Conservation (phyloP, 2,329 filamentous ascomycete species). For the Neofusicoccum cordaticola region DNA sequence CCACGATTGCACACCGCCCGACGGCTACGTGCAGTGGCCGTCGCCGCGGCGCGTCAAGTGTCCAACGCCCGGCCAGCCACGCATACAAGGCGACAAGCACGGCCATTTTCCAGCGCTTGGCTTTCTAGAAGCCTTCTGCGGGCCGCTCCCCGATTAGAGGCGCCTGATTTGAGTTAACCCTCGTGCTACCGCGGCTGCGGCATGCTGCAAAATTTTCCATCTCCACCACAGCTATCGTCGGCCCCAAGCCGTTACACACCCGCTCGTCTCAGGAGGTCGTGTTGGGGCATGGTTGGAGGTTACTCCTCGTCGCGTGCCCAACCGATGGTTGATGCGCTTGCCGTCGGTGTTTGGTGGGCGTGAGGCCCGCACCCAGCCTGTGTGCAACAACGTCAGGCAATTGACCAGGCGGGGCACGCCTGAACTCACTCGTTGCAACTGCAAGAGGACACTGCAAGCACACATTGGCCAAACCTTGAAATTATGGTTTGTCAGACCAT, state of each 20-base stretch:
- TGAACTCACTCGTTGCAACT: not conserved
- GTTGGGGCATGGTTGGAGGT: not conserved
- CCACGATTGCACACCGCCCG: not conserved
- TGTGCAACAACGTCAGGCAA: not conserved
- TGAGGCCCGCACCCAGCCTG: not conserved
- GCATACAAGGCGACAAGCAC: not conserved
- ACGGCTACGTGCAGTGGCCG: not conserved
- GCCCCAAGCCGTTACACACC: not conserved
- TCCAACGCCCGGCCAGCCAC: not conserved
- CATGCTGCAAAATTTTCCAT: not conserved
- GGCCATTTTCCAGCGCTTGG: not conserved
- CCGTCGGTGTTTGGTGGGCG: not conserved
- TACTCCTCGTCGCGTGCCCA: not conserved
- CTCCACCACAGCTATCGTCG: not conserved
- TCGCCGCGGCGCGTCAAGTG: not conserved
- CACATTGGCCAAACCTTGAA: not conserved
- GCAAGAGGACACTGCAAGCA: not conserved
- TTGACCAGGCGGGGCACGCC: not conserved
- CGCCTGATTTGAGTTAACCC: not conserved
- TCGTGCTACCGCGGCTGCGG: not conserved
- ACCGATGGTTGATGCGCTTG: not conserved
- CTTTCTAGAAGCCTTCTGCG: constrained; percentile 4
- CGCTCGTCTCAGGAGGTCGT: not conserved
- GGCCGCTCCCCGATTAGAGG: no score
- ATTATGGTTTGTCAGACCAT: not conserved